Base-by-base conservation (phyloP, 805 yeast species). In the Candida lessepsii region DNA sequence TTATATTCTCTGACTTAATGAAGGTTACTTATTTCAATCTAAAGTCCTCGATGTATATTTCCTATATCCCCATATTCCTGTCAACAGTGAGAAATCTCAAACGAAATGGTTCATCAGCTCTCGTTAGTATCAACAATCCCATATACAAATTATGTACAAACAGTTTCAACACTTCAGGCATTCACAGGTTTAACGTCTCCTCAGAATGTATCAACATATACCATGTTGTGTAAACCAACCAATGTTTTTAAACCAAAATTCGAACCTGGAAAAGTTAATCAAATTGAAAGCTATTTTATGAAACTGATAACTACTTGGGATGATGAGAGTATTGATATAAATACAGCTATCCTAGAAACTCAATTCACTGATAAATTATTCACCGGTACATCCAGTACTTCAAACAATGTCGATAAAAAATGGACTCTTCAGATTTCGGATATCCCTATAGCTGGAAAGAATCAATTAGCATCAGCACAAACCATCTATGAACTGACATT, bases 371-470 rank as follows among this genome's bases (percentile, higher is more conserved):
- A 52, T 24, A 52, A 63, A 30, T 51, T 67, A 16, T 67, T 69
- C 41, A 49, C 51, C 23, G 39, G 43, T 2, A 35, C 41, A 32
- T 50, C 37, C 13, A 17, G 33, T 5, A 24, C 33, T 5, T 9
- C 19, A 2, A 23, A 14, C 9, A 24, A 29, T 10, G 11, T 15
- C 21, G 41, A 37, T 16, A 41, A 67, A 52, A 46, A 62, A 29
- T 85, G 90, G 91, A 72, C 81, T 1, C 52, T 85, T 6, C 84
- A 78, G 49, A 67, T 80, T 18, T 67, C 78, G 4, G 95, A 86
- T 59, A 81, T 86, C 9, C 93, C 93, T 2, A 76, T 81, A 5
- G 90, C 87, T 8, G 91, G 91, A 3, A 61, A 72, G 76, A 52
- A 73, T 75, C 57, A 81, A 75, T 40, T 74, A 72, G 17, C 78